Base-by-base conservation (phyloP, 768 basidiomycete genomes). In the Lyophyllum decastes region DNA sequence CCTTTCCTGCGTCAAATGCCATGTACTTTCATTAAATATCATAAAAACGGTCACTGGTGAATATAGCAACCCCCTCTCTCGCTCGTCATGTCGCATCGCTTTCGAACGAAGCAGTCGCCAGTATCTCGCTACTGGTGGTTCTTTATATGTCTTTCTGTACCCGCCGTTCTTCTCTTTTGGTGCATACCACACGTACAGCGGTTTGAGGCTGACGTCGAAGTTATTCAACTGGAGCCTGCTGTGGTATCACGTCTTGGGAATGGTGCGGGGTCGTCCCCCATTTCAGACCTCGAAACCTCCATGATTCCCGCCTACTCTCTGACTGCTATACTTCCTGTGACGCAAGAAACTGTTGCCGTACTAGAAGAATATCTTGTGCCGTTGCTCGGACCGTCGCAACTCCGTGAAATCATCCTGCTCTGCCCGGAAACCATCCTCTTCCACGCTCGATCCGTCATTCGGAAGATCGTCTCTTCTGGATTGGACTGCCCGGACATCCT, bases 301-400 rank as follows among this genome's bases (percentile, higher is more conserved):
- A 24, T 24, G 2, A 54, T 72, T 22, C 64, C 68, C 24, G 60
- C 45, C 17, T 64, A 71, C 41, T 78, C 79, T 16, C 63, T 85
- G 54, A 80, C 80, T 14, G 81, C 73, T 12, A 62, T 87, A 38
- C 66, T 87, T 2, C 83, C 85, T 14, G 73, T 87, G 49, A 69
- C 74, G 5, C 27, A 63, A 2, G 50, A 55, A 5, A 77, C 81
- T 3, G 49, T 83, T 1, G 27, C 64, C 3, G 45, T 49, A 25
- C 66, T 83, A 38, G 70, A 70, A 43, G 49, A 60, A 0, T 68
- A 73, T 6, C 70, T 87, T 12, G 61, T 59, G 2, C 71, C 76
- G 6, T 69, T 87, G 45, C 68, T 82, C 10, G 64, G 65, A 12
- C 62, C 71, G 2, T 65, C 76, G 6, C 62, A 69, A 38, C 58